Evolutionary conservation across 768 basidiomycete species (phyloP), one percentile per base, ranked within the genome.

Genomic region (Mycena amicta): DNA sequence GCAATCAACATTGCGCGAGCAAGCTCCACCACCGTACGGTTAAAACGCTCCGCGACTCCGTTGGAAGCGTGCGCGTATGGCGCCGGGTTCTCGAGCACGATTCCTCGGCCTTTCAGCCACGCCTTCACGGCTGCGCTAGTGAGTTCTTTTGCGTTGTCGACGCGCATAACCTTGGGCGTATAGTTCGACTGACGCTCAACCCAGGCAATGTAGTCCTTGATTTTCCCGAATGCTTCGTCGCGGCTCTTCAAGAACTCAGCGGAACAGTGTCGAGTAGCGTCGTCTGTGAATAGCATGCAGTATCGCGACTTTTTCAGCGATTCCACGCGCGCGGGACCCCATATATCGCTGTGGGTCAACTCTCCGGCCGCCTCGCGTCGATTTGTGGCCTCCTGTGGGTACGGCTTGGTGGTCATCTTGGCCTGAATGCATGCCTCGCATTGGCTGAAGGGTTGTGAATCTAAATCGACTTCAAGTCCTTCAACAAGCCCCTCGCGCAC

Each of bases 41-140:
- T 79, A 13, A 67, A 64, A 0, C 68, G 46, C 40, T 82, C 77
- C 0, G 77, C 77, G 0, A 79, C 62, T 0, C 79, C 72, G 55
- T 80, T 80, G 28, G 78, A 74, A 1, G 71, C 65, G 0, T 73
- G 74, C 2, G 73, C 72, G 43, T 78, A 75, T 1, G 74, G 76
- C 3, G 68, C 69, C 0, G 68, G 74, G 0, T 60, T 59, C 11
- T 77, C 69, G 0, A 75, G 53, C 0, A 66, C 65, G 2, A 75
- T 74, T 0, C 76, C 74, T 1, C 66, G 59, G 0, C 53, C 11
- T 0, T 26, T 51, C 26, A 67, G 67, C 54, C 68, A 73, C 0
- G 46, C 15, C 29, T 58, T 62, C 6, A 74, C 22, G 6, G 57
- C 37, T 0, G 46, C 50, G 30, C 75, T 74, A 0, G 74, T 20